These are phyloP conservation scores for Dothiorella sarmentorum DNA, from an alignment of 2,329 filamentous ascomycete species.

Conservation along the genomic window DNA sequence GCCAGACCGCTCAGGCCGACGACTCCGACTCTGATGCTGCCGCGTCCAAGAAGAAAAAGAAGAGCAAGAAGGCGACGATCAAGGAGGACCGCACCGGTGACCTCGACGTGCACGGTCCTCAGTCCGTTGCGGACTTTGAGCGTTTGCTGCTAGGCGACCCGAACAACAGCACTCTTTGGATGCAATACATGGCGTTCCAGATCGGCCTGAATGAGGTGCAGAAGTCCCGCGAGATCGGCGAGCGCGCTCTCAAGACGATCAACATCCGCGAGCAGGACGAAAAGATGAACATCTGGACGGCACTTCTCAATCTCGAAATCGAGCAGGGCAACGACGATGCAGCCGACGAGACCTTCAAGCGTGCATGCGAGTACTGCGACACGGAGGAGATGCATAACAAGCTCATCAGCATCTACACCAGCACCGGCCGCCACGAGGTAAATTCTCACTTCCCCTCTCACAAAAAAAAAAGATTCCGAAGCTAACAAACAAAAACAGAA, in stretches of 20 bases:
- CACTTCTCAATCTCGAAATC: constrained; percentile 89
- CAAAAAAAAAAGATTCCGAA: constrained; percentile 19
- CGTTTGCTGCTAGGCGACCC: constrained; percentile 87
- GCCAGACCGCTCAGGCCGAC: constrained; percentile 49
- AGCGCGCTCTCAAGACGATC: constrained; percentile 87
- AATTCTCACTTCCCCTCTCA: constrained; percentile 32
- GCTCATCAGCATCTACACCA: constrained; percentile 90
- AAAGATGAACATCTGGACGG: constrained; percentile 94
- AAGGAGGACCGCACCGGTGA: constrained; percentile 89
- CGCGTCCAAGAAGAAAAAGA: constrained; percentile 65
- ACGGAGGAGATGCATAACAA: constrained; percentile 84
- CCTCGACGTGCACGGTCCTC: constrained; percentile 81
- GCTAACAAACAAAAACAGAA: constrained; percentile 54
- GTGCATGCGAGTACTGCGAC: constrained; percentile 92
- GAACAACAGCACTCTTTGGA: constrained; percentile 91
- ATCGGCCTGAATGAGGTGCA: constrained; percentile 85
- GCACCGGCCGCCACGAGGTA: constrained; percentile 80
- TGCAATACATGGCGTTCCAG: constrained; percentile 98
- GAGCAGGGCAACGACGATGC: constrained; percentile 80
- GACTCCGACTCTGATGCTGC: constrained; percentile 55
- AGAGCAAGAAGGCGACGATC: constrained; percentile 71
- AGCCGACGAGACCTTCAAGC: constrained; percentile 82
- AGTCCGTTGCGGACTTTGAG: constrained; percentile 89
- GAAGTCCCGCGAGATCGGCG: constrained; percentile 83
- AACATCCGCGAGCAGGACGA: constrained; percentile 86